Evolutionary conservation across 305 asterid species (phyloP), one percentile per base, ranked within the genome.

Genomic region (Nicotiana rustica): DNA sequence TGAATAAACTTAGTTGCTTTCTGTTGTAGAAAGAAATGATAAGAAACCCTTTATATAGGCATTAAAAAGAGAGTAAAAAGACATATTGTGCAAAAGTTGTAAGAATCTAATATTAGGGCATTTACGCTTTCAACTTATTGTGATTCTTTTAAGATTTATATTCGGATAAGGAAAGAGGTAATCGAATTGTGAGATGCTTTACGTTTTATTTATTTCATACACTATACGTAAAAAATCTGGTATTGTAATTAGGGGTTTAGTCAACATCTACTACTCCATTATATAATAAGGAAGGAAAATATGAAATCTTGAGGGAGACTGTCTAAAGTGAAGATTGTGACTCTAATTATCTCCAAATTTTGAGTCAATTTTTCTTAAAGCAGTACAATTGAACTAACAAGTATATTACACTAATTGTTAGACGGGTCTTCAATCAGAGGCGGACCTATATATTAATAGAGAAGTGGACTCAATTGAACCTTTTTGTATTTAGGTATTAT

Each of bases 111-210:
- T 8, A 13, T 41, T 44, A 52, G 44, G 44, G 29, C 55, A 25
- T 75, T 75, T 75, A 6, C 79, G 64, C 8, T 9, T 4, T 73
- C 10, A 29, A 75, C 79, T 75, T 33, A 33, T 33, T 14, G 62
- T 52, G 80, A 75, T 75, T 73, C 80, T 75, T 75, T 75, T 75
- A 75, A 52, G 80, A 73, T 65, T 25, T 29, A 5, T 65, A 65
- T 29, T 65, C 10, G 41, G 41, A 62, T 75, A 52, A 52, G 64
- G 59, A 55, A 55, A 44, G 52, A 55, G 15, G 59, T 55, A 55
- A 14, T 1, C 9, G 47, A 75, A 14, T 52, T 25, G 65, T 75
- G 29, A 52, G 80, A 75, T 75, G 64, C 79, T 75, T 75, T 35
- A 52, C 47, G 35, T 25, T 75, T 62, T 75, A 25, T 52, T 73